Evolutionary conservation across 495 filamentous ascomycete genomes (phyloP).

Genomic region (Aeminium ludgeri): DNA sequence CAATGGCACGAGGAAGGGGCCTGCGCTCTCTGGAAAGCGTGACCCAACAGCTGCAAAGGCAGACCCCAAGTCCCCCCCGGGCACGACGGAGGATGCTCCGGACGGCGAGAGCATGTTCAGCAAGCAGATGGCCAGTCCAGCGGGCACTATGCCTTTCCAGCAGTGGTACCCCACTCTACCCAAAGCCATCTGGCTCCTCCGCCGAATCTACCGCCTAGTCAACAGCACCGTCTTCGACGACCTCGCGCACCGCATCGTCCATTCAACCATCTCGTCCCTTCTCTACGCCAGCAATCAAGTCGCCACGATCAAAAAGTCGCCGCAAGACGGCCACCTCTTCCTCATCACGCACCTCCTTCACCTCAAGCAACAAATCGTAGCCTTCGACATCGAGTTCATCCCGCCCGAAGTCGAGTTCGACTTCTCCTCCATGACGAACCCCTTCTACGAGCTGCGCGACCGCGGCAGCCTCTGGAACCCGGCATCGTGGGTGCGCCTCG

Average conservation of each 20-base stretch:
- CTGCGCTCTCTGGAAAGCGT: conserved; percentile 25
- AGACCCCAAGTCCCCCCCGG: conserved; percentile 33
- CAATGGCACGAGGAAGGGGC: conserved; percentile 16
- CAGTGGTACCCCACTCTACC: conserved; percentile 55
- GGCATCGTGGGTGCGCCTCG: conserved; percentile 35
- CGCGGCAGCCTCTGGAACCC: conserved; percentile 57
- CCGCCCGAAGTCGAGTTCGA: conserved; percentile 52
- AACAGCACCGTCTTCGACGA: conserved; percentile 65
- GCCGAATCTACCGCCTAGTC: conserved; percentile 67
- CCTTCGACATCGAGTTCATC: conserved; percentile 81
- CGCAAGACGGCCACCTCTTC: conserved; percentile 61
- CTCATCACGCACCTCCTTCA: conserved; percentile 81
- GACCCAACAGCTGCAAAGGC: conserved; percentile 18
- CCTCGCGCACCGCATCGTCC: conserved; percentile 60
- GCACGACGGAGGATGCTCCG: conserved; percentile 32
- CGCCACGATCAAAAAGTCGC: conserved; percentile 38
- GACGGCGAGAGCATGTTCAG: conserved; percentile 23
- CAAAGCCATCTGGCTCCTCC: conserved; percentile 67
- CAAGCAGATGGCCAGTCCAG: conserved; percentile 3
- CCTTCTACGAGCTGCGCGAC: conserved; percentile 57
- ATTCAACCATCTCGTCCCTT: conserved; percentile 54
- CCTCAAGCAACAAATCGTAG: conserved; percentile 78
- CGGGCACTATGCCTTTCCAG: conserved; percentile 11
- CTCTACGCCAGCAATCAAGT: conserved; percentile 35
- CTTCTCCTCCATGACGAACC: conserved; percentile 62